Base-by-base conservation (phyloP, 306 rosid genomes). In the Begonia loranthoides region DNA sequence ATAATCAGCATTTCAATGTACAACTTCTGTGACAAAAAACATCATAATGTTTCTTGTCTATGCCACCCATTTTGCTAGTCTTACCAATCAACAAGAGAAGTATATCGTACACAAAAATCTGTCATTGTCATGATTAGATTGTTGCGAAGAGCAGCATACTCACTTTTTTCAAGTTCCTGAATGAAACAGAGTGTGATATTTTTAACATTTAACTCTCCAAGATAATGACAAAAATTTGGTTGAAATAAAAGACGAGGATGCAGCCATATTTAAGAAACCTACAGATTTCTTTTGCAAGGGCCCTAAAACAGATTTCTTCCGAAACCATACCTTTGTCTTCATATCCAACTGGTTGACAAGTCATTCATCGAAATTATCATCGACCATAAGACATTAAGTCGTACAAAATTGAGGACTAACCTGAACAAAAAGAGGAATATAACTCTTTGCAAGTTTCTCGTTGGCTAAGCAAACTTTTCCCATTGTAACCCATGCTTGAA, bases 21-120 rank as follows among this genome's bases (percentile, higher is more conserved):
- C 2, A 1, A 10, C 15, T 10, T 11, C 15, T 4, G n/a, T 10
- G 47, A 1, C 15, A 43, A 28, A 28, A 28, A 28, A 28, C 1
- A 12, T 43, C 47, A 10, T 10, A 10, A 43, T 43, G 13, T 1
- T 10, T 10, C 14, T 43, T 0, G 10, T 11, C 1, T 39, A 11
- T 43, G 14, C 47, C 15, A 43, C 47, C n/a, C n/a, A 43, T 11
- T n/a, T 43, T 34, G 46, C 51, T 17, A 46, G 55, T 36, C 94
- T 82, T 78, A 89, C 97, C 97, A 52, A 66, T 89, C 97, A 76
- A 89, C 84, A n/a, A 89, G 82, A 67, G 95, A 88, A 67, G 97
- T 89, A 64, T 82, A 76, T 56, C 86, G 95, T 65, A 89, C 79
- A 44, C 97, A 89, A 70, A 89, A 89, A 67, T 89, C 97, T 59